These are phyloP conservation scores for Phytophthora fragariae DNA, from an alignment of 352 stramenopile genomes.

Conservation along the genomic window DNA sequence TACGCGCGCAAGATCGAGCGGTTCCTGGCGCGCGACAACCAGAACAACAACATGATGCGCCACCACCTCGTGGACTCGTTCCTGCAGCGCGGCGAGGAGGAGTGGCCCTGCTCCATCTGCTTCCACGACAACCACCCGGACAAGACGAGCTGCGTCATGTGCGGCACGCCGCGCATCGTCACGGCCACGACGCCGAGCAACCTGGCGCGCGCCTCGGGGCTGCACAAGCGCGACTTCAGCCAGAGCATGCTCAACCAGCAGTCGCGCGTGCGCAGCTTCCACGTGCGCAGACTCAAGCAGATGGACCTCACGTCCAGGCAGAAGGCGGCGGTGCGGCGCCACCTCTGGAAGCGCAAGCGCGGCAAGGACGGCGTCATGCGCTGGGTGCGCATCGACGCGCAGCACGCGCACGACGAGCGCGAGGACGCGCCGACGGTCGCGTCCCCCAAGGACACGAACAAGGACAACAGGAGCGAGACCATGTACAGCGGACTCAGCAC, in stretches of 20 bases:
- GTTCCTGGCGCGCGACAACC: slow-evolving; percentile 83
- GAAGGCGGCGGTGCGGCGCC: slow-evolving; percentile 78
- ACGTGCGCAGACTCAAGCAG: slow-evolving; percentile 86
- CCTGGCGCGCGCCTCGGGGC: slow-evolving; percentile 68
- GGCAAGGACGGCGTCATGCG: slow-evolving; percentile 78
- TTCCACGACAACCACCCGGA: slow-evolving; percentile 90
- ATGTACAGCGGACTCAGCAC: slow-evolving; percentile 62
- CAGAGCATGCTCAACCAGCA: slow-evolving; percentile 84
- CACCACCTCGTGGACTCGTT: slow-evolving; percentile 89
- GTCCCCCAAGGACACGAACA: slow-evolving; percentile 28
- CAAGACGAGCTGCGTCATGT: slow-evolving; percentile 87
- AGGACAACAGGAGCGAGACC: slow-evolving; percentile 27
- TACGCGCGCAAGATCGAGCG: slow-evolving; percentile 89
- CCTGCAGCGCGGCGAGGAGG: slow-evolving; percentile 77
- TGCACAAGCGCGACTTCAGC: slow-evolving; percentile 76
- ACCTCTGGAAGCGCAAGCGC: slow-evolving; percentile 80
- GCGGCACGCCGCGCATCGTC: slow-evolving; percentile 75
- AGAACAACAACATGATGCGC: slow-evolving; percentile 92
- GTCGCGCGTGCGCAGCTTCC: slow-evolving; percentile 83
- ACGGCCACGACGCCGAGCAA: slow-evolving; percentile 61
- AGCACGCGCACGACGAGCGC: slow-evolving; percentile 50
- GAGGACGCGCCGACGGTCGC: neutral
- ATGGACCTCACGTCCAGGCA: slow-evolving; percentile 86
- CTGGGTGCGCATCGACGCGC: slow-evolving; percentile 82
- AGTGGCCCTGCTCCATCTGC: slow-evolving; percentile 89